Evolutionary conservation across 257 asterid genomes (phyloP).

Genomic region (Nicotiana knightiana): DNA sequence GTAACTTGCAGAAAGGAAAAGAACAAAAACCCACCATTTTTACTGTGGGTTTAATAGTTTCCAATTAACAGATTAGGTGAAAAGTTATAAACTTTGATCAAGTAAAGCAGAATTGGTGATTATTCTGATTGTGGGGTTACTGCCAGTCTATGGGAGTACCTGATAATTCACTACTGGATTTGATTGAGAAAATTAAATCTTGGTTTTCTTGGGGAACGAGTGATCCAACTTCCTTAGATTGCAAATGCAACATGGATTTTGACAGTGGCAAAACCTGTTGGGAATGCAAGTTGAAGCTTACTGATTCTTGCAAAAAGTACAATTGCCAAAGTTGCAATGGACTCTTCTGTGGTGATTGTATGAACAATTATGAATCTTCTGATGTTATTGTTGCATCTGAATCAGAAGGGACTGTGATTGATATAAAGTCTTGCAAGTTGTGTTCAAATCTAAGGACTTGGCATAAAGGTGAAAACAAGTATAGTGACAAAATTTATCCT

Average conservation of each 20-base stretch:
- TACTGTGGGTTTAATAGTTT: constrained; percentile 56
- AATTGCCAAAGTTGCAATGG: constrained; percentile 59
- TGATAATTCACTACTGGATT: constrained; percentile 42
- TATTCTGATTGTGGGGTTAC: constrained; percentile 27
- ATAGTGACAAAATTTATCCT: constrained; percentile 60
- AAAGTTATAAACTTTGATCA: not conserved
- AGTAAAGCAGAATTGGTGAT: not conserved
- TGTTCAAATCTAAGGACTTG: constrained; percentile 42
- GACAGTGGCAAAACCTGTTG: constrained; percentile 27
- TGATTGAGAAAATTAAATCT: constrained; percentile 61
- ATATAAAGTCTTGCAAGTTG: constrained; percentile 45
- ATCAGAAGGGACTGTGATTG: constrained; percentile 17
- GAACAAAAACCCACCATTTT: constrained; percentile 35
- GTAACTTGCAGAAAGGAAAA: constrained; percentile 13
- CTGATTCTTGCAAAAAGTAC: constrained; percentile 35
- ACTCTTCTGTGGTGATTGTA: constrained; percentile 49
- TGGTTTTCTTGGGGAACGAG: constrained; percentile 49
- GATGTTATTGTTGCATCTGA: constrained; percentile 24
- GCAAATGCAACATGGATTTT: constrained; percentile 39
- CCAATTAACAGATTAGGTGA: not conserved
- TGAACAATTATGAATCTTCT: constrained; percentile 23
- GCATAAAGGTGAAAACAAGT: constrained; percentile 34
- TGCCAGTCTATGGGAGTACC: constrained; percentile 59
- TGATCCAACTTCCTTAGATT: constrained; percentile 20
- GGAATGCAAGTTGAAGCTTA: constrained; percentile 37